phyloP scores from a whole-genome alignment of 352 stramenopile species.

The Pythium angustatum region DNA sequence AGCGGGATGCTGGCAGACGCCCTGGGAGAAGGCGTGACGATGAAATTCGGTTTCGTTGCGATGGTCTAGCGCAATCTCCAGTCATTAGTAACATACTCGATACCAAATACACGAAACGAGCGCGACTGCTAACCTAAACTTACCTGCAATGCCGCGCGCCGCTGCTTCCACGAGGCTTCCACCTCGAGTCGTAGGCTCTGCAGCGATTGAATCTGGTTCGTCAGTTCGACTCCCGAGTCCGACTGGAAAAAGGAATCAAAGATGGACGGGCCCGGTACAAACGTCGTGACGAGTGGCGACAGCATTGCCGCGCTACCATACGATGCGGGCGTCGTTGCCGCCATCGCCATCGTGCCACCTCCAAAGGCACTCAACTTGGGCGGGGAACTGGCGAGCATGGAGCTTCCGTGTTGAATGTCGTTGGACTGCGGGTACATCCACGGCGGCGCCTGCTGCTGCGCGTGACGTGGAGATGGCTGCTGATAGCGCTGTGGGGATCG shows the following conservation, averaged over 20 bases:
- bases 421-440: not conserved
- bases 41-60: conserved; percentile 9
- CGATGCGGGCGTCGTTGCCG: not conserved
- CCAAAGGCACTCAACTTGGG: conserved; percentile 8
- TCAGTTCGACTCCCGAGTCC: conserved; percentile 30
- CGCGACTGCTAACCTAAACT: not conserved
- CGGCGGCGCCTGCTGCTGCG: not conserved
- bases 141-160: conserved; percentile 23
- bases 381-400: conserved; percentile 12
- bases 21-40: conserved; percentile 5
- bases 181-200: conserved; percentile 44
- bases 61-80: too few species aligned
- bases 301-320: not conserved
- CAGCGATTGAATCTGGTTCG: conserved; percentile 43
- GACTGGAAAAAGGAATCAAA: conserved; percentile 57
- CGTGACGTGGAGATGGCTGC: not conserved
- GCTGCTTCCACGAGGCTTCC: conserved; percentile 29
- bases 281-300: conserved; percentile 24
- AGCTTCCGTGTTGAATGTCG: conserved; percentile 1
- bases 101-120: too few species aligned
- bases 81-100: too few species aligned
- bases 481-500: not conserved
- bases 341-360: not conserved
- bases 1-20: conserved; percentile 13
- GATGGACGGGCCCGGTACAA: conserved; percentile 41